A percentile compares a stretch with the other conserved stretches of the same genome.
Evolutionary conservation across 805 yeast genomes (phyloP).

Genomic region (Candida palmyrensis): DNA sequence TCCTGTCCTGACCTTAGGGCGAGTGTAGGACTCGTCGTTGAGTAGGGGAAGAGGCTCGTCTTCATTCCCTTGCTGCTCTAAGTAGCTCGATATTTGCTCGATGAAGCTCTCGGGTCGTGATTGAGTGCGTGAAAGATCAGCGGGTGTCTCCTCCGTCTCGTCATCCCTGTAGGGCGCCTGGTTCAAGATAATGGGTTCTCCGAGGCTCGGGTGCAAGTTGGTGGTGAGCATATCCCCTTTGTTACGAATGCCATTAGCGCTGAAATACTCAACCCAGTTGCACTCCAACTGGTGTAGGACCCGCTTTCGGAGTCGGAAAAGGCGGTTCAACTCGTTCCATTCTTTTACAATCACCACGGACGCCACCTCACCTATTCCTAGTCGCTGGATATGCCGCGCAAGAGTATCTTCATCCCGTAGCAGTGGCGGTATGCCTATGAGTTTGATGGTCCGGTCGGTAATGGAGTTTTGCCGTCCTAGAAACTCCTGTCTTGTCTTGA

Average conservation of each 20-base stretch:
- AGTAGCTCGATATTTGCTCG: constrained; percentile 2
- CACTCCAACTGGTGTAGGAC: constrained; percentile 58
- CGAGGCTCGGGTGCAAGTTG: constrained; percentile 20
- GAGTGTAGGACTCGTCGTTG: constrained; percentile 20
- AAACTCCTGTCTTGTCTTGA: constrained; percentile 71
- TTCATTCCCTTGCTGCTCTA: constrained; percentile 1
- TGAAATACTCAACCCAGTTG: constrained; percentile 67
- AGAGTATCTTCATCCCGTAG: constrained; percentile 68
- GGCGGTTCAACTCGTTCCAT: constrained; percentile 69
- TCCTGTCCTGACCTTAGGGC: constrained; percentile 66
- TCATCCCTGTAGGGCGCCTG: constrained; percentile 11
- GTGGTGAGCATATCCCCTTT: constrained; percentile 24
- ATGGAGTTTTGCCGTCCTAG: constrained; percentile 83
- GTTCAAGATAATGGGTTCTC: constrained; percentile 22
- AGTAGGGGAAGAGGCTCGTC: constrained; percentile 17
- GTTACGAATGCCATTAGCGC: constrained; percentile 22
- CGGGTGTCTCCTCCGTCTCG: constrained; percentile 6
- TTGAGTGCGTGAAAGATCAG: neutral
- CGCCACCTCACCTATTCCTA: constrained; percentile 77
- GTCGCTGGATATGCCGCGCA: constrained; percentile 66
- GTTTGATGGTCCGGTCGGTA: constrained; percentile 84
- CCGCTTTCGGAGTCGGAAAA: constrained; percentile 55
- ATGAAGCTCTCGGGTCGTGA: constrained; percentile 1
- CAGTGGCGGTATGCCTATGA: constrained; percentile 85
- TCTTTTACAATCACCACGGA: constrained; percentile 78